Evolutionary conservation across 2,329 filamentous ascomycete species (phyloP), one percentile per base, ranked within the genome.

Genomic region (Pseudogymnoascus sp.): DNA sequence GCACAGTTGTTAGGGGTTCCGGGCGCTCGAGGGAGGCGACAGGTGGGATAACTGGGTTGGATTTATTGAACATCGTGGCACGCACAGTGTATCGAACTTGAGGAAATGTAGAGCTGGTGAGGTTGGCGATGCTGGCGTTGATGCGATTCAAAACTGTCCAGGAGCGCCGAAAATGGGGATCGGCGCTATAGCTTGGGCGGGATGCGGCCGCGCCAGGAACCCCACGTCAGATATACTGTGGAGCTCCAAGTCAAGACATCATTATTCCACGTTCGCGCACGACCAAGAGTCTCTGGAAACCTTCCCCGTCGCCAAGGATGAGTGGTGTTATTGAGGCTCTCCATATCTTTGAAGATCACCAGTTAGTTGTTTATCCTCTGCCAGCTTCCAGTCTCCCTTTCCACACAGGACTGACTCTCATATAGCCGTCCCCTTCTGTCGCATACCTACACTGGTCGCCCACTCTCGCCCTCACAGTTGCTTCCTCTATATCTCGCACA

Each of bases 301-400:
- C 16, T 28, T 56, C 50, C 28, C 28, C 10, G 11, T 22, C 28
- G 6, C 22, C 60, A 75, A 87, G 77, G 75, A 93, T 93, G 89
- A 90, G 84, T 79, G 87, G 91, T 79, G 86, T 90, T 74, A 90
- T 99, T 73, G 93, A 98, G 81, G 95, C 93, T 74, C 82, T 99
- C 72, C 93, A 98, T 81, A 92, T 99, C 75, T 97, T 90, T 77
- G 93, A 98, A 84, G 93, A 97, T 81, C 87, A 93, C 78, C 91
- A 93, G 93, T 96, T 79, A 72, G 83, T 62, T 65, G 64, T 43
- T 40, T 56, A 40, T 71, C 61, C 33, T 43, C 63, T 64, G 67
- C 65, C 40, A 46, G 37, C 46, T n/a, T 31, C 50, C 16, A 35
- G 3, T 59, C 59, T n/a, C 14, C n/a, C 28, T 19, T 14, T 31